These are phyloP conservation scores for Xylariales sp. DNA, from an alignment of 2,329 filamentous ascomycete species.

Conservation along the genomic window DNA sequence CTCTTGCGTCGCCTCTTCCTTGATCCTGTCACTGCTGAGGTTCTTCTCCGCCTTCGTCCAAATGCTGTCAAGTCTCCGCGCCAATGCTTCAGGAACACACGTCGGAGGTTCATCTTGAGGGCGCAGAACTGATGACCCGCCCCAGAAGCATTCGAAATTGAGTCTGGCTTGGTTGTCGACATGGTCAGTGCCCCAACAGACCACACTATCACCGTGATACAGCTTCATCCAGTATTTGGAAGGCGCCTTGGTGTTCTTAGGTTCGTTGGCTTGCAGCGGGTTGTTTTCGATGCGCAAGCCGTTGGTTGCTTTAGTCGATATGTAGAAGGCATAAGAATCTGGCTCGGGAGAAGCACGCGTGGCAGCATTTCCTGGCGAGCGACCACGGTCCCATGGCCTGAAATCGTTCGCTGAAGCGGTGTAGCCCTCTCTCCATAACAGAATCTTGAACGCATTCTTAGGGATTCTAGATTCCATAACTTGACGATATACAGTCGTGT, in stretches of 20 bases:
- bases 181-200: slow-evolving; percentile 57
- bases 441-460: slow-evolving; percentile 74
- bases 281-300: slow-evolving; percentile 75
- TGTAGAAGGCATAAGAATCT: slow-evolving; percentile 62
- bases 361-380: slow-evolving; percentile 32
- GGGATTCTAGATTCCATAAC: slow-evolving; percentile 67
- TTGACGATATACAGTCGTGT: slow-evolving; percentile 63
- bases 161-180: slow-evolving; percentile 38
- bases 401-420: slow-evolving; percentile 49
- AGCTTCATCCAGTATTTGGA: slow-evolving; percentile 63
- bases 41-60: slow-evolving; percentile 42
- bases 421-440: slow-evolving; percentile 67
- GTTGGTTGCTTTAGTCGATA: slow-evolving; percentile 72
- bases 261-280: slow-evolving; percentile 53
- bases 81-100: slow-evolving; percentile 34
- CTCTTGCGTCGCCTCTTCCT: slow-evolving; percentile 41
- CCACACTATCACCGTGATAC: slow-evolving; percentile 71
- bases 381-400: slow-evolving; percentile 50
- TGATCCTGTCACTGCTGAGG: slow-evolving; percentile 36
- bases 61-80: slow-evolving; percentile 43
- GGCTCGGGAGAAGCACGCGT: slow-evolving; percentile 28
- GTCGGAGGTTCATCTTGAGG: slow-evolving; percentile 28
- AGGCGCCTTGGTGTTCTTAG: slow-evolving; percentile 47
- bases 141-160: slow-evolving; percentile 51
- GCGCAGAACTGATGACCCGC: slow-evolving; percentile 44